Conservation (phyloP, 1,139 yeast species). For the Suhomyces kunorum region DNA sequence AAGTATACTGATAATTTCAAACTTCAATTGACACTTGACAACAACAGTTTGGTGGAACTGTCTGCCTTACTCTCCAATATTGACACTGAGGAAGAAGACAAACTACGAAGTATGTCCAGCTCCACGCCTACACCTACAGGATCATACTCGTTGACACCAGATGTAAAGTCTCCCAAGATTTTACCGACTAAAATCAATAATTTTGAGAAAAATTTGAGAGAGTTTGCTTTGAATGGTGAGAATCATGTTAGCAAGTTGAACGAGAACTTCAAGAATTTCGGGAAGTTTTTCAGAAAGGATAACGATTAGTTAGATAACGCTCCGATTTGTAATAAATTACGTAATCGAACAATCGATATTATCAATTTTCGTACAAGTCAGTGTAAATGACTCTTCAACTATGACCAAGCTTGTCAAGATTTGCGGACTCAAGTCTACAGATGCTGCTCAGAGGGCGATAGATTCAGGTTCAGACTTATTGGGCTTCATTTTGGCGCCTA, state of each 20-base stretch:
- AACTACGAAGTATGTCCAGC: constrained; percentile 7
- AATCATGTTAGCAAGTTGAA: constrained; percentile 58
- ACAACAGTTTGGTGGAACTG: constrained; percentile 40
- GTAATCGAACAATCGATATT: background rate
- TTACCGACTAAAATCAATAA: constrained; percentile 47
- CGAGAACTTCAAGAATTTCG: constrained; percentile 58
- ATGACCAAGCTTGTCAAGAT: constrained; percentile 57
- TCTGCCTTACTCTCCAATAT: constrained; percentile 41
- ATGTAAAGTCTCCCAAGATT: constrained; percentile 29
- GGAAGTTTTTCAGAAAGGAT: constrained; percentile 59
- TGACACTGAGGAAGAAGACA: constrained; percentile 19
- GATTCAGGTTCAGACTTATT: constrained; percentile 71
- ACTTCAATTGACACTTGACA: constrained; percentile 55
- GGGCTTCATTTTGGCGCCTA: constrained; percentile 88
- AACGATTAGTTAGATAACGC: constrained; percentile 9
- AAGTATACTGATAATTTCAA: constrained; percentile 63
- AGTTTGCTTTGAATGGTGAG: constrained; percentile 54
- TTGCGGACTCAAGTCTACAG: constrained; percentile 73
- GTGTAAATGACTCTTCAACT: constrained; percentile 9
- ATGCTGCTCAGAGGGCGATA: constrained; percentile 71
- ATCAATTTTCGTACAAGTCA: background rate
- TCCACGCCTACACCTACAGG: constrained; percentile 8
- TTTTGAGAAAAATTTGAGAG: constrained; percentile 56
- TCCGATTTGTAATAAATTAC: background rate
- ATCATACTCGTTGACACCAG: constrained; percentile 16